Evolutionary conservation across 1,284 basidiomycete genomes (phyloP).

Genomic region (Trichosporon faecale): DNA sequence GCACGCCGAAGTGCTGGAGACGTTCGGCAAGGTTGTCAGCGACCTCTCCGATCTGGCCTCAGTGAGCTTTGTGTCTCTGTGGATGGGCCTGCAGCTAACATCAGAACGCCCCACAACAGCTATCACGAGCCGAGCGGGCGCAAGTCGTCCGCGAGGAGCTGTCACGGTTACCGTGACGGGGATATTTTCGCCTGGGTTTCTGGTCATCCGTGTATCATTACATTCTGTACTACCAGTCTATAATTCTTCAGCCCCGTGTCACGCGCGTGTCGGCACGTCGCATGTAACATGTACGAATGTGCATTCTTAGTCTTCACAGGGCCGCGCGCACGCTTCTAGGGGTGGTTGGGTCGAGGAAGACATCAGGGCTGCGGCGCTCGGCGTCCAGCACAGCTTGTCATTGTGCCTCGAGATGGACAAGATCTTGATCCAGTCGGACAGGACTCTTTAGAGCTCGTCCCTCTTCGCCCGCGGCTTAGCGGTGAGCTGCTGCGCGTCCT

Average conservation of each 20-base stretch:
- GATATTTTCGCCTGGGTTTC: background rate
- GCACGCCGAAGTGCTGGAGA: conserved; percentile 37
- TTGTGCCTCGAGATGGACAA: background rate
- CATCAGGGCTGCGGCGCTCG: background rate
- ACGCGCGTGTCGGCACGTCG: background rate
- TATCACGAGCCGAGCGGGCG: conserved; percentile 47
- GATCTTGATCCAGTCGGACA: background rate
- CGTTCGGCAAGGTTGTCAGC: conserved; percentile 33
- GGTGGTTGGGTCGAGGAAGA: background rate
- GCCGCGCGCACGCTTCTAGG: background rate
- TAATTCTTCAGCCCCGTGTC: background rate
- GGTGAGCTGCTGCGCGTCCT: conserved; percentile 34
- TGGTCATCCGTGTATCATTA: background rate
- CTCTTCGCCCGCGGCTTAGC: conserved; percentile 40
- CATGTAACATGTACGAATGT: background rate
- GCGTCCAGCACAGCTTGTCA: background rate
- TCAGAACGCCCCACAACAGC: conserved; percentile 44
- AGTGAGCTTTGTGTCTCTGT: conserved; percentile 36
- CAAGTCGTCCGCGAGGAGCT: conserved; percentile 48
- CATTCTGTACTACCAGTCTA: conserved; percentile 6
- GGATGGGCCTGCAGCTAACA: background rate
- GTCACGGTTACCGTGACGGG: conserved; percentile 14
- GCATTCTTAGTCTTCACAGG: background rate
- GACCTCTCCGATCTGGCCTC: conserved; percentile 37
- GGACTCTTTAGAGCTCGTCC: conserved; percentile 32